Conservation (phyloP, 768 basidiomycete genomes). For the Tephrocybe sp. region DNA sequence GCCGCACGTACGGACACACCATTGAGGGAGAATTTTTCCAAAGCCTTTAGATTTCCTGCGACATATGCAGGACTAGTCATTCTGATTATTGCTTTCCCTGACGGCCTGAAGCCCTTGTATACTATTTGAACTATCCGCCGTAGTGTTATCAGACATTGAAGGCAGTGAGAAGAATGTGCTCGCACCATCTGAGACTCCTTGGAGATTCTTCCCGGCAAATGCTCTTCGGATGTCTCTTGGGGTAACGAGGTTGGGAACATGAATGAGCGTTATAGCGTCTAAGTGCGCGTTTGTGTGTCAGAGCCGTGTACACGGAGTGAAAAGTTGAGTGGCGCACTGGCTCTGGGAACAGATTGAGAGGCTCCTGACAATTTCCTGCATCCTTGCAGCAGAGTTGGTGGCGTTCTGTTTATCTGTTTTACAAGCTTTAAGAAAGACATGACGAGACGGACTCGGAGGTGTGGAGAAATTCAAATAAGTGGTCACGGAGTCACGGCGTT, state of each 20-base stretch:
- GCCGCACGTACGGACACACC: constrained; percentile 41
- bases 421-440: constrained; percentile 12
- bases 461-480: constrained; percentile 3
- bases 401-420: neutral
- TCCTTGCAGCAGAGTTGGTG: neutral
- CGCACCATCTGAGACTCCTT: constrained; percentile 33
- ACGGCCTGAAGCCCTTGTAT: constrained; percentile 61
- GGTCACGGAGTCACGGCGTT: constrained; percentile 18
- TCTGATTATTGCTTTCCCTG: constrained; percentile 58
- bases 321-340: neutral
- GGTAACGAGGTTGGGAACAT: constrained; percentile 9
- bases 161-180: neutral
- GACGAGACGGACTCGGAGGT: neutral
- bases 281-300: neutral
- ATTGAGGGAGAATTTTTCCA: constrained; percentile 45
- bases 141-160: neutral
- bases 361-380: too few species aligned
- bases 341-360: too few species aligned
- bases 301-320: neutral
- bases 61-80: constrained; percentile 48
- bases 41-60: constrained; percentile 36
- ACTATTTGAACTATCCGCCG: constrained; percentile 59
- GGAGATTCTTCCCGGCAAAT: constrained; percentile 3
- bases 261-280: constrained; percentile 12
- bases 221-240: constrained; percentile 14